These are phyloP conservation scores for Eryngium alpinum DNA, from an alignment of 140 eudicot genomes.

Conservation along the genomic window DNA sequence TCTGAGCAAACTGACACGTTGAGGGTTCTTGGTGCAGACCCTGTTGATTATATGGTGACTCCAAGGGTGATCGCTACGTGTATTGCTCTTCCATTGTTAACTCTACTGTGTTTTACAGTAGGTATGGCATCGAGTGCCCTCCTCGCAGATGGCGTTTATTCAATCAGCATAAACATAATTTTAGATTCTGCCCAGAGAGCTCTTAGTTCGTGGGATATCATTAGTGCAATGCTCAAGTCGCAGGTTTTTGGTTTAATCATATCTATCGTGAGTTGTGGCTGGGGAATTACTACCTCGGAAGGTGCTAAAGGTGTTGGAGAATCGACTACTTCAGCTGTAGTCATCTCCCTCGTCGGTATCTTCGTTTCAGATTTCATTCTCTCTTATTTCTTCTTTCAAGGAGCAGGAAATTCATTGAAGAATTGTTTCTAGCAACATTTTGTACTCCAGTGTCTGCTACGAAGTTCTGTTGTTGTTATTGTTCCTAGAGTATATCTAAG, in stretches of 20 bases:
- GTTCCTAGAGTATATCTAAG: background rate
- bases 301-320: slow-evolving; percentile 99
- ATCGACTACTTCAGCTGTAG: slow-evolving; percentile 91
- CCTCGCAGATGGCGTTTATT: slow-evolving; percentile 74
- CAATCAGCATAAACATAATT: slow-evolving; percentile 63
- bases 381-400: slow-evolving; percentile 78
- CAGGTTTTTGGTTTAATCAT: slow-evolving; percentile 72
- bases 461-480: background rate
- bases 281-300: slow-evolving; percentile 90
- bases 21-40: slow-evolving; percentile 73
- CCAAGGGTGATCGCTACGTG: slow-evolving; percentile 88
- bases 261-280: slow-evolving; percentile 69
- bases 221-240: slow-evolving; percentile 85
- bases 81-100: slow-evolving; percentile 63
- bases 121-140: slow-evolving; percentile 93
- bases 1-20: slow-evolving; percentile 89
- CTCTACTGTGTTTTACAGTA: slow-evolving; percentile 70
- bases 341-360: slow-evolving; percentile 82
- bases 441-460: background rate
- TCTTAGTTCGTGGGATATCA: slow-evolving; percentile 67
- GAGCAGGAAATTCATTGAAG: slow-evolving; percentile 86
- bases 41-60: slow-evolving; percentile 81
- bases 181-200: slow-evolving; percentile 90
- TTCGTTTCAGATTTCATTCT: slow-evolving; percentile 81
- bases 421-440: slow-evolving; percentile 35